Percentiles rank a stretch among this genome's conserved stretches.
Conservation (phyloP, 257 asterid species). For the Solanum habrochaites region DNA sequence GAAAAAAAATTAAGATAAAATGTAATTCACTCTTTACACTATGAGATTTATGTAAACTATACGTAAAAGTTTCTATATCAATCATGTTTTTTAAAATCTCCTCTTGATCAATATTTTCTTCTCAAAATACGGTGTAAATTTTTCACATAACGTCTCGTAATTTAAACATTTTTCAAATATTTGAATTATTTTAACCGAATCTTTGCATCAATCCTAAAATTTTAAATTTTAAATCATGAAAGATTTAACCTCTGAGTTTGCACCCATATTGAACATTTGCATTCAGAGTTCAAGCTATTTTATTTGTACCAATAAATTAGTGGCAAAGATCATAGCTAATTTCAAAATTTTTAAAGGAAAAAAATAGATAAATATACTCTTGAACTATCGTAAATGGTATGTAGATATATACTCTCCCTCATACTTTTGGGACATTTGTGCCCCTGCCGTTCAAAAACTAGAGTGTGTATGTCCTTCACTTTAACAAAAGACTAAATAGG, state of each 20-base stretch:
- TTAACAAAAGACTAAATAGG: too few relatives aligned
- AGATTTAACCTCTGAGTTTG: too few relatives aligned
- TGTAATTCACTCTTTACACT: too few relatives aligned
- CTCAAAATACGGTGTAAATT: accelerated
- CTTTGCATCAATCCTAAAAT: background rate
- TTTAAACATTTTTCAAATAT: background rate
- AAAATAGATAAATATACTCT: background rate
- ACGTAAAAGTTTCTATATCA: background rate
- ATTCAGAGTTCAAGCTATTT: background rate
- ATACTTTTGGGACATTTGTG: too few relatives aligned
- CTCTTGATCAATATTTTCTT: background rate
- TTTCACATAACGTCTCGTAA: background rate
- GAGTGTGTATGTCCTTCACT: too few relatives aligned
- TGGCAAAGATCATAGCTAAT: background rate
- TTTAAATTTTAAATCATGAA: background rate
- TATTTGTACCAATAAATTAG: background rate
- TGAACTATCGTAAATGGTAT: too few relatives aligned
- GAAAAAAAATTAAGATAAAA: too few relatives aligned
- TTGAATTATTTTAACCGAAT: background rate
- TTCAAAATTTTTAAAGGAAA: background rate
- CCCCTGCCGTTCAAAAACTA: too few relatives aligned
- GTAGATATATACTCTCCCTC: too few relatives aligned
- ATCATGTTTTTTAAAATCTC: background rate
- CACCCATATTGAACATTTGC: background rate
- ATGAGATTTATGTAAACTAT: background rate